Conservation (phyloP, 2,329 filamentous ascomycete species). For the Colletotrichum horii region DNA sequence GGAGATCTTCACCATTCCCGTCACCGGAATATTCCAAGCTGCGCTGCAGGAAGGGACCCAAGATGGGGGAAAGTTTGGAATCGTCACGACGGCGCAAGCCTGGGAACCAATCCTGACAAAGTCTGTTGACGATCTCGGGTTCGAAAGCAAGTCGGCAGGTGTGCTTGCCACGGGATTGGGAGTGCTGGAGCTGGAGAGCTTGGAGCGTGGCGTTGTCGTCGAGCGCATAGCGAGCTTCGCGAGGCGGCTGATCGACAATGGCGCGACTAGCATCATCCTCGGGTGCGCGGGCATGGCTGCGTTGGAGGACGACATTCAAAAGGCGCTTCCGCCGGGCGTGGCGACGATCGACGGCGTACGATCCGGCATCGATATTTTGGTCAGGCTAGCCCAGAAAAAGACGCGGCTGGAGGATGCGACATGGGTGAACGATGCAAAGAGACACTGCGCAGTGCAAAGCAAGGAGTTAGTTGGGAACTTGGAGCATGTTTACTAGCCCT, state of each 20-base stretch:
- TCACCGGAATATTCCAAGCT: slow-evolving; percentile 4
- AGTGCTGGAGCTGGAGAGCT: not conserved
- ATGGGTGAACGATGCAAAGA: not conserved
- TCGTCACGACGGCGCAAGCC: not conserved
- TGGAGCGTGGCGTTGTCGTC: not conserved
- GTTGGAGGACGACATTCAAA: not conserved
- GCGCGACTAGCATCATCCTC: not conserved
- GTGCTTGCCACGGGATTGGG: not conserved
- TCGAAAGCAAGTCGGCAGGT: not conserved
- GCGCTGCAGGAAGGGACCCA: not conserved
- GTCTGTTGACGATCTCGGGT: not conserved
- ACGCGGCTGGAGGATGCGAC: not conserved
- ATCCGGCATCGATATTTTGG: not conserved
- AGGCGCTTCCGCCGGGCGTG: not conserved
- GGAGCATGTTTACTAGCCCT: not conserved
- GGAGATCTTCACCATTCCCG: not conserved
- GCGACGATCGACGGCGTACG: slow-evolving; percentile 5
- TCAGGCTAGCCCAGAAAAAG: not conserved
- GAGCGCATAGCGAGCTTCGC: not conserved
- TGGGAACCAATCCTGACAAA: not conserved
- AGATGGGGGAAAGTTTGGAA: not conserved
- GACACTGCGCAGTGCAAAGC: not conserved
- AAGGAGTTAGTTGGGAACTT: not conserved
- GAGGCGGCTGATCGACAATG: not conserved
- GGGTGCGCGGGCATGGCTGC: slow-evolving; percentile 14